phyloP scores from a whole-genome alignment of 257 asterid species.

The Plectranthus barbatus region DNA sequence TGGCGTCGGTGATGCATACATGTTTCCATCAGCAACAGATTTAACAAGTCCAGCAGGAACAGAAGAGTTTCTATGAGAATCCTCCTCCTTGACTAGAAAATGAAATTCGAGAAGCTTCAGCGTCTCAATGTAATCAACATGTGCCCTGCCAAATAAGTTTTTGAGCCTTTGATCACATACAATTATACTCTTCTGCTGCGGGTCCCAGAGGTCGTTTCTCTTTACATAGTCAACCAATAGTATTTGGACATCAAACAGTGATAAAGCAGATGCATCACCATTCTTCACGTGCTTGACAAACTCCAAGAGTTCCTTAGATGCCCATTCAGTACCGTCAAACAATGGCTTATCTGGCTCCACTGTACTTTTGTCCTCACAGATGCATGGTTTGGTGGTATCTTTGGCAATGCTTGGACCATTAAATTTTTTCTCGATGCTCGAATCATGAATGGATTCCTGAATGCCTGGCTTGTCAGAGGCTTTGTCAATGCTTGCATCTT shows the following conservation, averaged over 20 bases:
- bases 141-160: constrained; percentile 66
- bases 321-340: constrained; percentile 44
- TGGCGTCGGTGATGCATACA: constrained; percentile 7
- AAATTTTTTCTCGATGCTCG: constrained; percentile 5
- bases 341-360: constrained; percentile 22
- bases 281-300: constrained; percentile 67
- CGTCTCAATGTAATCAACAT: constrained; percentile 78
- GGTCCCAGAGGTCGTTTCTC: constrained; percentile 67
- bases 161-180: constrained; percentile 67
- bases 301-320: constrained; percentile 64
- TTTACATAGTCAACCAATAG: constrained; percentile 61
- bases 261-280: constrained; percentile 54
- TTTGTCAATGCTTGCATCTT: constrained; percentile 10
- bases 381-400: constrained; percentile 15
- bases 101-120: constrained; percentile 77
- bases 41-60: constrained; percentile 60
- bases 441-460: constrained; percentile 7
- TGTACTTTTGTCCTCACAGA: neutral
- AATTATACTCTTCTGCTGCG: constrained; percentile 58
- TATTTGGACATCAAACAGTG: constrained; percentile 60
- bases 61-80: constrained; percentile 31
- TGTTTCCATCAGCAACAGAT: constrained; percentile 30
- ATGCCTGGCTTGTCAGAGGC: neutral
- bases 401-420: neutral
- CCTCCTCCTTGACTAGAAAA: constrained; percentile 49